Evolutionary conservation across 495 filamentous ascomycete species (phyloP).

Genomic region (Hypoxylon cercidicola): DNA sequence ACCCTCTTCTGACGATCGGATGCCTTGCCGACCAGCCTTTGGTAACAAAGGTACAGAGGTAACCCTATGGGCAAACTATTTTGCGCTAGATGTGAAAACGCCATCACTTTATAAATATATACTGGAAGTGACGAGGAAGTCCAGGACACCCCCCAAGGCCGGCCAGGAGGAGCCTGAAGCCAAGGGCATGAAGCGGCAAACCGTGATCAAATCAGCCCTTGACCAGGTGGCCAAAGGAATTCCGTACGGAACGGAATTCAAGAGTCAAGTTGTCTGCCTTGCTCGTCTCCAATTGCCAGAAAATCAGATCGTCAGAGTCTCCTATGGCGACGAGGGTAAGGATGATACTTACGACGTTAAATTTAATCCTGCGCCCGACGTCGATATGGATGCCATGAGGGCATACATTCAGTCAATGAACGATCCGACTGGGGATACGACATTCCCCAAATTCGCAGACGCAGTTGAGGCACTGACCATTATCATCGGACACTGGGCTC

Average conservation of each 20-base stretch:
- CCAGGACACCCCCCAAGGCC: slow-evolving; percentile 8
- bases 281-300: slow-evolving; percentile 51
- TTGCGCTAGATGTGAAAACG: slow-evolving; percentile 59
- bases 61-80: slow-evolving; percentile 72
- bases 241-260: slow-evolving; percentile 67
- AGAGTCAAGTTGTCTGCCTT: slow-evolving; percentile 59
- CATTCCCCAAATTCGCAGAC: slow-evolving; percentile 52
- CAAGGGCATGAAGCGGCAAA: slow-evolving; percentile 62
- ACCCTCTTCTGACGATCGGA: slow-evolving; percentile 14
- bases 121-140: slow-evolving; percentile 39
- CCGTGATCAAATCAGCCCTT: slow-evolving; percentile 64
- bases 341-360: slow-evolving; percentile 56
- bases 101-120: slow-evolving; percentile 52
- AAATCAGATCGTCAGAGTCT: slow-evolving; percentile 49
- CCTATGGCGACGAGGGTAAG: slow-evolving; percentile 56
- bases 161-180: slow-evolving; percentile 42
- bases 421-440: slow-evolving; percentile 50
- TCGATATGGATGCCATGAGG: slow-evolving; percentile 61
- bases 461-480: slow-evolving; percentile 62
- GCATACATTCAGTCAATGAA: slow-evolving; percentile 59
- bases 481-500: slow-evolving; percentile 56
- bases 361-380: slow-evolving; percentile 50
- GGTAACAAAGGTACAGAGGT: slow-evolving; percentile 63
- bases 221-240: slow-evolving; percentile 40
- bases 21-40: slow-evolving; percentile 67